Evolutionary conservation across 1,139 yeast species (phyloP), one percentile per base, ranked within the genome.

Genomic region (Pichia sp.): DNA sequence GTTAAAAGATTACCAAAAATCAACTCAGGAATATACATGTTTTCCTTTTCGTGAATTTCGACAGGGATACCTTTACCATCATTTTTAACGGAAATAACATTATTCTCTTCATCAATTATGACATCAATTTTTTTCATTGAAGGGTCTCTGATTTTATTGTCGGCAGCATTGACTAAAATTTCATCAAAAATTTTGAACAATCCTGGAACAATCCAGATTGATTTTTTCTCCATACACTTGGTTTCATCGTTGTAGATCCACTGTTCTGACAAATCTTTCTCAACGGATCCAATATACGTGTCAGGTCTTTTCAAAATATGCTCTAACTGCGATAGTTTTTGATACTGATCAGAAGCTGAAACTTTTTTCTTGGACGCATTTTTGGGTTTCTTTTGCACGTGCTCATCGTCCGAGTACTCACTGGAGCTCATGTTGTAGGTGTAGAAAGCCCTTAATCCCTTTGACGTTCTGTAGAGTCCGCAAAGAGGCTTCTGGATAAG

Each of bases 231-330:
- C 95, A 93, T 85, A 25, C 79, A 71, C 51, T 83, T 84, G 1
- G 77, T 67, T 24, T 70, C 76, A 21, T 75, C 76, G 58, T 86
- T 86, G 56, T 70, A 82, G 36, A 88, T 74, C 98, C 98, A 93
- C 77, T 86, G 82, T 45, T 77, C 79, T 40, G 80, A 74, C 41
- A 78, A 83, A 34, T 85, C 79, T 42, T 72, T 74, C 62, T 91
- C 98, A 31, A 89, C 84, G 2, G 97, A 88, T 6, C 99, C 99
- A 54, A 93, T 83, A 64, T 93, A 93, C 6, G 98, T 91, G 60
- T 93, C 99, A 1, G 99, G 99, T 63, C 99, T 82, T 62, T 88
- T 88, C 57, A 93, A 70, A 48, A 93, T 91, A 72, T 93, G 99
- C 59, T 93, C 97, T 54, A 93, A 69, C 63, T 89, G 98, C 4